phyloP scores from a whole-genome alignment of 306 rosid species.

The Erythrophleum fordii region DNA sequence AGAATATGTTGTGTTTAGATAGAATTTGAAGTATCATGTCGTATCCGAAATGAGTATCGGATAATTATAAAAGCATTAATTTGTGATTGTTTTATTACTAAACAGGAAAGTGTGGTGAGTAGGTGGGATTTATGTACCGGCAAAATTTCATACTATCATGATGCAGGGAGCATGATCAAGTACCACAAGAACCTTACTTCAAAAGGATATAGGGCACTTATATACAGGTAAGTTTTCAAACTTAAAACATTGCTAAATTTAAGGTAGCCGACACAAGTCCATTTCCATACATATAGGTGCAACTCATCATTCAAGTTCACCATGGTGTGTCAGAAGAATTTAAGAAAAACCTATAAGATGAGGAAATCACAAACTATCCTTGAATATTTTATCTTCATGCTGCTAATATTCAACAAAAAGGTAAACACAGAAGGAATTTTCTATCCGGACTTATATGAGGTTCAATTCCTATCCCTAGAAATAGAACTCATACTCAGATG shows the following conservation, averaged over 20 bases:
- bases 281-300: too few species aligned
- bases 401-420: neutral
- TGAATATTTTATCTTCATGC: neutral
- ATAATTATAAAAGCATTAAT: neutral
- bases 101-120: constrained; percentile 56
- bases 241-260: neutral
- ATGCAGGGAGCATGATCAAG: constrained; percentile 91
- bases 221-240: constrained; percentile 67
- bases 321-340: too few species aligned
- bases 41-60: neutral
- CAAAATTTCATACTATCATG: constrained; percentile 47
- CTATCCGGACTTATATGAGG: neutral
- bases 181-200: constrained; percentile 84
- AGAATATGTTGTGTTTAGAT: neutral
- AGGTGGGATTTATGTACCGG: constrained; percentile 75
- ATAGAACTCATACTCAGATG: neutral
- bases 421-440: neutral
- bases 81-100: constrained; percentile 3
- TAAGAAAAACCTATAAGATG: too few species aligned
- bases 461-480: neutral
- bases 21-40: neutral
- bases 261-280: too few species aligned
- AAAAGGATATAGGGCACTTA: constrained; percentile 80
- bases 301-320: too few species aligned
- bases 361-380: too few species aligned